phyloP scores from a whole-genome alignment of 352 stramenopile species.

The Peronospora destructor region DNA sequence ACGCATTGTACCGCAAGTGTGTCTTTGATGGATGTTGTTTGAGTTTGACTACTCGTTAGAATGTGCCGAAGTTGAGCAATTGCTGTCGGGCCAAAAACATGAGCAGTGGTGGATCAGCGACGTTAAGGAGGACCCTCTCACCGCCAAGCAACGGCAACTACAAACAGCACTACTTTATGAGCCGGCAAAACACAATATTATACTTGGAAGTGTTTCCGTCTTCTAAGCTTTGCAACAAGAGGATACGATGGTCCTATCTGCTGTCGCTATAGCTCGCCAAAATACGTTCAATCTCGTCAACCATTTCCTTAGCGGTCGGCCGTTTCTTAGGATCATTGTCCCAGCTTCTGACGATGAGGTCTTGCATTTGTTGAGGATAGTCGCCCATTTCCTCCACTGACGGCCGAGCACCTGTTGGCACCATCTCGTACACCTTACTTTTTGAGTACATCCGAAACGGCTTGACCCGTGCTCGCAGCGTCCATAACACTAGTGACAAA shows the following conservation, averaged over 20 bases:
- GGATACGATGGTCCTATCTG: slow-evolving; percentile 2
- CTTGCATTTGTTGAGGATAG: slow-evolving; percentile 58
- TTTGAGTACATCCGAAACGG: slow-evolving; percentile 33
- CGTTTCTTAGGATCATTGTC: slow-evolving; percentile 39
- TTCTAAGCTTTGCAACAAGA: background rate
- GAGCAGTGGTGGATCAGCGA: slow-evolving; percentile 17
- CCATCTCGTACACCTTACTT: slow-evolving; percentile 46
- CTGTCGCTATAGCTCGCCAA: slow-evolving; percentile 28
- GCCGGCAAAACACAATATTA: background rate
- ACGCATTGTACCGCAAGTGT: no score
- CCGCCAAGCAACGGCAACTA: background rate
- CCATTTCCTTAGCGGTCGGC: slow-evolving; percentile 43
- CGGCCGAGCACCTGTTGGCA: slow-evolving; percentile 45
- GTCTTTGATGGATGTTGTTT: no score
- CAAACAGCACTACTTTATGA: slow-evolving; percentile 14
- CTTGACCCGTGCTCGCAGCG: slow-evolving; percentile 43
- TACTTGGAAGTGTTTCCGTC: background rate
- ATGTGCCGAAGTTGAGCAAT: no score
- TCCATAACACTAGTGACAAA: no score
- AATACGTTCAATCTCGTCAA: slow-evolving; percentile 46
- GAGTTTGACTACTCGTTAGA: no score
- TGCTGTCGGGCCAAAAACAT: no score
- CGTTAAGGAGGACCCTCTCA: slow-evolving; percentile 15
- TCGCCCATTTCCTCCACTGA: slow-evolving; percentile 39
- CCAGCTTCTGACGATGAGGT: slow-evolving; percentile 55